Evolutionary conservation across 306 rosid species (phyloP), one percentile per base, ranked within the genome.

Genomic region (Dryas drummondii): DNA sequence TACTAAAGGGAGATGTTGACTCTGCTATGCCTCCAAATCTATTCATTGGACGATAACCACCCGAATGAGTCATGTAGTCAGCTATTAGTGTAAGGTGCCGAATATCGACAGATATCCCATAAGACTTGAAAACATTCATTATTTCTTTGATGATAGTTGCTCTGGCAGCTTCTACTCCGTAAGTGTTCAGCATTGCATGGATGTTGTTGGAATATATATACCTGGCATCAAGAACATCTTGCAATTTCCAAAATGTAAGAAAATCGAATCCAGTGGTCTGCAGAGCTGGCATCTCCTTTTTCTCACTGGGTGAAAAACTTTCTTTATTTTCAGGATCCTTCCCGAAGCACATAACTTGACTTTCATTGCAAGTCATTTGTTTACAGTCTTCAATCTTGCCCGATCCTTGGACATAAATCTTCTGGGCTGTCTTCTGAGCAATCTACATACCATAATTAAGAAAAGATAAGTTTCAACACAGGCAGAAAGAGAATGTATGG

Each of bases 131-230:
- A 66, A 92, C 97, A 26, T 90, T 87, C 42, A 76, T 86, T 5
- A 94, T 67, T 84, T 94, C 99, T 80, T 94, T 82, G 52, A 94
- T 94, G 77, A 90, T 87, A 54, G 93, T 88, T 70, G 78, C 99
- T 85, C 94, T 87, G 67, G 93, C 99, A 3, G 96, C 96, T 84
- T 94, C 97, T 79, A 94, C 93, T 74, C 99, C 97, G 1, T 88
- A 94, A 0, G 96, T 76, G 3, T 27, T 68, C 37, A 90, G 88
- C 88, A 94, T 86, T 7, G 89, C 91, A 80, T 86, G 85, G 27
- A 94, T 83, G 71, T 80, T 77, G 72, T 92, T 94, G 73, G 98
- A 86, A 77, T 91, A 94, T 50, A 94, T 55, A 72, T 84, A 90
- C 66, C 96, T 84, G 60, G 73, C 83, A 75, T 91, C 94, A 59